Base-by-base conservation (phyloP, 2,329 filamentous ascomycete genomes). In the Sporothrix brasiliensis region DNA sequence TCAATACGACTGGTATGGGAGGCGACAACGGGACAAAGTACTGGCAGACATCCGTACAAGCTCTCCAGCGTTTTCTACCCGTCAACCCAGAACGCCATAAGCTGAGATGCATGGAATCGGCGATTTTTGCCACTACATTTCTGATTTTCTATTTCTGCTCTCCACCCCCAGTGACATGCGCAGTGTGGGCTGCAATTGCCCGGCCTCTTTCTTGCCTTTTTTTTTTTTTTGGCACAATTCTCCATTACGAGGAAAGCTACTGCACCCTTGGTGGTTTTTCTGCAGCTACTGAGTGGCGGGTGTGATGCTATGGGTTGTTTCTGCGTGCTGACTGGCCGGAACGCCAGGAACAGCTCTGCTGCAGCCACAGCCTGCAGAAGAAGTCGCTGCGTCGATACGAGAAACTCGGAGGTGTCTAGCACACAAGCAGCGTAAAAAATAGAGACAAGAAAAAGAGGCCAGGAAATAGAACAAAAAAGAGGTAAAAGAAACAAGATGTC, bases 211-310 rank as follows among this genome's bases (percentile, higher is more conserved):
- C 5, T 16, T 49, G 44, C 34, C 0, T 34, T 9, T 34, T 34
- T 34, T 34, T 34, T 9, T 34, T 5, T 34, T 9, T 34, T 27
- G 27, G 2, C 44, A 49, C 1, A 34, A 9, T 27, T 53, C 13
- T 44, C 27, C 34, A 61, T 61, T 49, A 63, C 60, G 60, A 63
- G 60, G 44, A 63, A 19, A 63, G 60, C 60, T 63, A 63, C 60
- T 63, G 60, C 41, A 63, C 13, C 60, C 30, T n/a, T 7, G 34
- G 5, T 19, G 11, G 34, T 24, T n/a, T 24, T 47, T 24, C 58
- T 63, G 58, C 58, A 47, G 58, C 58, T 63, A 24, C 34, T 11
- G n/a, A 47, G 58, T 27, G 39, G 56, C 34, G 47, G 49, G 49
- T 50, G 49, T 50, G 49, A 3, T n/a, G 49, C 19, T 19, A 3